Percentiles rank a stretch among this genome's conserved stretches.
These are phyloP conservation scores for Ilex paraguariensis DNA, from an alignment of 305 asterid species.

Conservation along the genomic window DNA sequence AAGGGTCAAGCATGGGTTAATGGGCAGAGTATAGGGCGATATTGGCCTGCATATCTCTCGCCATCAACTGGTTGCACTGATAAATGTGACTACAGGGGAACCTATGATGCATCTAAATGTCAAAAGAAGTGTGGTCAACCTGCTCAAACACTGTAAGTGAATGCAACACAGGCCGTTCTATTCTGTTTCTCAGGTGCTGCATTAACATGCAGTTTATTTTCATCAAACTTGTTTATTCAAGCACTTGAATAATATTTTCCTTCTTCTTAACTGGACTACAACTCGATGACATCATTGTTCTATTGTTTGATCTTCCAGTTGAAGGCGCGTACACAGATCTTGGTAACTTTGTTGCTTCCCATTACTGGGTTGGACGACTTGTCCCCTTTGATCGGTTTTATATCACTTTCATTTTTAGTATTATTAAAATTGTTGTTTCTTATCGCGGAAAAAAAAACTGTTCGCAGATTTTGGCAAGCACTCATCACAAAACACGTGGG, in stretches of 20 bases:
- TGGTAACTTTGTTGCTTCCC: too few species aligned
- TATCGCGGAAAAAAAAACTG: too few species aligned
- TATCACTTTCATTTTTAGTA: too few species aligned
- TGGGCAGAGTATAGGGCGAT: slow-evolving; percentile 62
- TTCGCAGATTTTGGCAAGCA: too few species aligned
- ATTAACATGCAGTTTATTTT: too few species aligned
- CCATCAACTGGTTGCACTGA: slow-evolving; percentile 67
- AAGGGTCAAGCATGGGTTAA: slow-evolving; percentile 83
- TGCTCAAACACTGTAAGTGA: slow-evolving; percentile 62
- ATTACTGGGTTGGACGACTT: too few species aligned
- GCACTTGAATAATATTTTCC: not conserved
- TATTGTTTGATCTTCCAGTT: too few species aligned
- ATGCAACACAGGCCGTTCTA: not conserved
- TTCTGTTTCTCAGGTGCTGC: not conserved
- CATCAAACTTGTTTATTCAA: not conserved
- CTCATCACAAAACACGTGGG: too few species aligned
- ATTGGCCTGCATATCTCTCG: slow-evolving; percentile 73
- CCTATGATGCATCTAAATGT: slow-evolving; percentile 58
- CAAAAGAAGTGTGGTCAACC: slow-evolving; percentile 73
- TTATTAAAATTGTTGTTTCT: too few species aligned
- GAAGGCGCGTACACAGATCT: too few species aligned
- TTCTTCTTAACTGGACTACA: too few species aligned
- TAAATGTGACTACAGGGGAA: slow-evolving; percentile 71
- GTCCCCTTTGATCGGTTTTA: too few species aligned
- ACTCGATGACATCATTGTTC: not conserved